These are phyloP conservation scores for Ganoderma leucocontextum DNA, from an alignment of 1,284 basidiomycete genomes.

Conservation along the genomic window DNA sequence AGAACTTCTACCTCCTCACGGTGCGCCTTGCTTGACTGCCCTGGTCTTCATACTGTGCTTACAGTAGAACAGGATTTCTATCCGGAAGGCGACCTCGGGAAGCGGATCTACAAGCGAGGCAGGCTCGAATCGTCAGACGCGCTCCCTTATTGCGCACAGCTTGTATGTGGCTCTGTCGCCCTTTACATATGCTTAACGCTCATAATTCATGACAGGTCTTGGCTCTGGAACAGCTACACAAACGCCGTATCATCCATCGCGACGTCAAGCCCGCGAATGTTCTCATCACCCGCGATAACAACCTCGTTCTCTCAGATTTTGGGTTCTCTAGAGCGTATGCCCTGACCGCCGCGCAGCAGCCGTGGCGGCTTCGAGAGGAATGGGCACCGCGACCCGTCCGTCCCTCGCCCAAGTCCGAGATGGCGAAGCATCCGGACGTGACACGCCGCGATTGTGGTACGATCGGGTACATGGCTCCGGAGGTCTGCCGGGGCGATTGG, in stretches of 20 bases:
- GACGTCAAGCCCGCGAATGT: constrained; percentile 66
- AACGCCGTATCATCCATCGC: constrained; percentile 47
- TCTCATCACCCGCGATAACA: constrained; percentile 66
- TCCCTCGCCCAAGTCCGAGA: neutral
- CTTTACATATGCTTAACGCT: constrained; percentile 41
- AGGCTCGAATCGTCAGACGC: constrained; percentile 14
- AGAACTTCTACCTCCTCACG: constrained; percentile 41
- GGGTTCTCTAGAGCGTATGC: constrained; percentile 62
- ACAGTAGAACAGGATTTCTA: constrained; percentile 31
- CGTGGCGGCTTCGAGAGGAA: constrained; percentile 18
- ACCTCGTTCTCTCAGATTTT: constrained; percentile 73
- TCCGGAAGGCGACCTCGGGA: constrained; percentile 32
- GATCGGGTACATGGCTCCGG: constrained; percentile 68
- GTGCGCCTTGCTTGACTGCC: constrained; percentile 18
- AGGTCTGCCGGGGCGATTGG: constrained; percentile 51
- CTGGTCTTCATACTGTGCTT: too few species aligned
- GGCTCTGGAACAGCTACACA: constrained; percentile 50
- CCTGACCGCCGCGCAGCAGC: constrained; percentile 43
- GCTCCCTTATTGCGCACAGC: constrained; percentile 34
- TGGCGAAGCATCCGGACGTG: constrained; percentile 12
- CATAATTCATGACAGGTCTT: constrained; percentile 43
- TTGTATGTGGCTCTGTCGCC: constrained; percentile 39
- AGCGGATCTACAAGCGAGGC: constrained; percentile 23
- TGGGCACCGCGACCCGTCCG: constrained; percentile 12
- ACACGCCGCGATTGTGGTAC: constrained; percentile 34